Percentiles rank a stretch among this genome's conserved stretches.
Conservation (phyloP, 768 basidiomycete species). For the Agrocybe pediades region DNA sequence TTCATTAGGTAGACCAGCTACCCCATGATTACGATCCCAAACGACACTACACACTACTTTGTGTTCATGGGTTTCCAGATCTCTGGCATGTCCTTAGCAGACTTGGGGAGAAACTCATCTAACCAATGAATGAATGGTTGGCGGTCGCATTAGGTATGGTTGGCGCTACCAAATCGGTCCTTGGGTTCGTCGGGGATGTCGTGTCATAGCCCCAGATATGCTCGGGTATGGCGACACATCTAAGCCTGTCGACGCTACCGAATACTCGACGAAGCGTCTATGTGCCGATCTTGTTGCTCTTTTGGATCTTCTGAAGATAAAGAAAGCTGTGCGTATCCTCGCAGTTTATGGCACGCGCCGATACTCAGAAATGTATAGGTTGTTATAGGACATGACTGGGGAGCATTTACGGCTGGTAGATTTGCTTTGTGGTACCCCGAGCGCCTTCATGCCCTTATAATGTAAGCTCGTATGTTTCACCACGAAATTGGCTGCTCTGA, state of each 20-base stretch:
- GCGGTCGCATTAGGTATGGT: conserved; percentile 52
- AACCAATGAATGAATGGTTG: background rate
- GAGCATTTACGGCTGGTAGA: conserved; percentile 59
- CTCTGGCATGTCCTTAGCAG: conserved; percentile 32
- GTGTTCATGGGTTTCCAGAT: conserved; percentile 84
- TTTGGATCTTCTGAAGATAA: conserved; percentile 55
- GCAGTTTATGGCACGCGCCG: too few species aligned
- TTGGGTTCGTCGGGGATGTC: conserved; percentile 63
- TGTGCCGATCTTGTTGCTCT: conserved; percentile 66
- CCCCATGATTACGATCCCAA: conserved; percentile 44
- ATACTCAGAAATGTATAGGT: conserved; percentile 36
- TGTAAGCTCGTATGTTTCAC: conserved; percentile 45
- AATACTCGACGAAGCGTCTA: conserved; percentile 62
- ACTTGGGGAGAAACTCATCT: background rate
- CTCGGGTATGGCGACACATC: conserved; percentile 69
- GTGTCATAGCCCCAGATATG: conserved; percentile 65
- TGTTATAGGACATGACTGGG: conserved; percentile 84
- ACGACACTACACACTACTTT: conserved; percentile 57
- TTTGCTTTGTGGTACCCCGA: conserved; percentile 77
- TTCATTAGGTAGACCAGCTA: conserved; percentile 53
- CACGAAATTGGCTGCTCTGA: background rate
- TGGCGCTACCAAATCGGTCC: conserved; percentile 77
- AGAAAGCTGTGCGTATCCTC: conserved; percentile 54
- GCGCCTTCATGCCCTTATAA: conserved; percentile 55
- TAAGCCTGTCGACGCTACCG: conserved; percentile 53